phyloP scores from a whole-genome alignment of 805 yeast species.

The Hanseniaspora clermontiae region DNA sequence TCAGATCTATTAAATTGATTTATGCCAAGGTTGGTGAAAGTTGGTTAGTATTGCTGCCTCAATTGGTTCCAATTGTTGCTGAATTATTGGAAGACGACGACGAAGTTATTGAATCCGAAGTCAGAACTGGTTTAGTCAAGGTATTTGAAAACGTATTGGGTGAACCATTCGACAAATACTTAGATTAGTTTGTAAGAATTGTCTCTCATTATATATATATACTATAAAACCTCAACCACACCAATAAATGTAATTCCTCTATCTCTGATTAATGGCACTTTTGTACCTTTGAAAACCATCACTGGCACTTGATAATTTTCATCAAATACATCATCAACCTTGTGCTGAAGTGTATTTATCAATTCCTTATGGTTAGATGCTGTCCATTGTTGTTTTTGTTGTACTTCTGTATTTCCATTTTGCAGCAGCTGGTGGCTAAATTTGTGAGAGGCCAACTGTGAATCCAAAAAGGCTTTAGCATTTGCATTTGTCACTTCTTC shows the following conservation, averaged over 20 bases:
- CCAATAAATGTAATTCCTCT: slow-evolving; percentile 3
- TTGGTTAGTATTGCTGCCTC: slow-evolving; percentile 86
- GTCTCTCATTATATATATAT: not conserved
- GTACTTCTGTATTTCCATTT: not conserved
- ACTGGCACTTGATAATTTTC: slow-evolving; percentile 1
- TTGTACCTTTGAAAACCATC: slow-evolving; percentile 7
- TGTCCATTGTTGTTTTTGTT: not conserved
- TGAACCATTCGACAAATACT: slow-evolving; percentile 80
- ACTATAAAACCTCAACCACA: slow-evolving; percentile 4
- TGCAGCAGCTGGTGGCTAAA: not conserved
- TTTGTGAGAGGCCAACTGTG: not conserved
- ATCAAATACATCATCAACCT: not conserved
- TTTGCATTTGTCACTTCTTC: not conserved
- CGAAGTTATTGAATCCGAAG: slow-evolving; percentile 83
- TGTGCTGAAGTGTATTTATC: not conserved
- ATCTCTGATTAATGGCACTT: slow-evolving; percentile 1
- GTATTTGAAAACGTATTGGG: slow-evolving; percentile 88
- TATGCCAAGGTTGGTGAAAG: slow-evolving; percentile 89
- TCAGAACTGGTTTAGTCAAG: slow-evolving; percentile 76
- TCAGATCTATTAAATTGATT: slow-evolving; percentile 62
- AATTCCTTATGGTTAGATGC: not conserved
- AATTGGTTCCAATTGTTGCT: slow-evolving; percentile 87
- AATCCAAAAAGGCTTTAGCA: not conserved
- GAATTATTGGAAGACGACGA: slow-evolving; percentile 93
- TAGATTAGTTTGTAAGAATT: slow-evolving; percentile 27